Evolutionary conservation across 495 filamentous ascomycete genomes (phyloP).

Genomic region (Aspergillus coremiiformis): DNA sequence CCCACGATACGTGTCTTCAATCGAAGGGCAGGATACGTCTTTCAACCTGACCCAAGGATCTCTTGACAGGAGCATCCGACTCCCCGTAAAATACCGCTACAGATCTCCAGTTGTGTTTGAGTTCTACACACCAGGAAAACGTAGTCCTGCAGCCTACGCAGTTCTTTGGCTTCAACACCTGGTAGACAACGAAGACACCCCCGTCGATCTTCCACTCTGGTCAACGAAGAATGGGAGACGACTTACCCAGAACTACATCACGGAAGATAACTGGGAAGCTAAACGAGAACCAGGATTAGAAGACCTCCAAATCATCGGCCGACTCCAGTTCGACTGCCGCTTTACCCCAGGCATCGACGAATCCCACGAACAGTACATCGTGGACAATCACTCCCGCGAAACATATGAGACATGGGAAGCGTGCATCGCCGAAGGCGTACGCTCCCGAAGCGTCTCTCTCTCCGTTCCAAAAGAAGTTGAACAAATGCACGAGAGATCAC

Average conservation of each 20-base stretch:
- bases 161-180: constrained; percentile 81
- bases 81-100: constrained; percentile 86
- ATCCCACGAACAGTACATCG: constrained; percentile 73
- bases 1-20: constrained; percentile 44
- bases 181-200: constrained; percentile 64
- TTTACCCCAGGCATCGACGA: constrained; percentile 90
- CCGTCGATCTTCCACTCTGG: constrained; percentile 83
- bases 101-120: constrained; percentile 84
- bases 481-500: constrained; percentile 68
- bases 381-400: constrained; percentile 82
- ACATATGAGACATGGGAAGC: constrained; percentile 94
- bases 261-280: constrained; percentile 55
- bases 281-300: constrained; percentile 55
- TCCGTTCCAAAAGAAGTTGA: constrained; percentile 60
- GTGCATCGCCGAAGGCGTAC: constrained; percentile 76
- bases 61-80: constrained; percentile 51
- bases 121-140: constrained; percentile 62
- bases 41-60: constrained; percentile 59
- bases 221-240: constrained; percentile 62
- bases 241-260: constrained; percentile 86
- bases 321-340: constrained; percentile 64
- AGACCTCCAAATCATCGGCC: constrained; percentile 71
- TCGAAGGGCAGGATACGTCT: constrained; percentile 53
- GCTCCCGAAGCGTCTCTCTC: constrained; percentile 54
- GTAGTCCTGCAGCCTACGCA: constrained; percentile 64